phyloP scores from a whole-genome alignment of 2,329 filamentous ascomycete species.

The Orbilia oligospora region DNA sequence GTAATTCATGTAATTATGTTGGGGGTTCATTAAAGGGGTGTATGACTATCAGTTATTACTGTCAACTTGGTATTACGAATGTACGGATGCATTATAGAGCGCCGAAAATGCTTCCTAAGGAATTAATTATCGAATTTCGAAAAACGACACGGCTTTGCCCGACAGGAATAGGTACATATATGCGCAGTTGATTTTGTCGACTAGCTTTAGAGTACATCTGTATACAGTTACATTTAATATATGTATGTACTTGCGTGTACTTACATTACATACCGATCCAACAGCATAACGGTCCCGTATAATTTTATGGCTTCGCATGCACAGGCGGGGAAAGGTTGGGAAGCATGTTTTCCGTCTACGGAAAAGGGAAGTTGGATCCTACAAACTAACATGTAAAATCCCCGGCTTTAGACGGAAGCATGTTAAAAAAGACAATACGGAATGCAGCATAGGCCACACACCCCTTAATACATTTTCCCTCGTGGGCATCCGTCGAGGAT shows the following conservation, averaged over 20 bases:
- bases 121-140: neutral
- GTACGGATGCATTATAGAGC: slow-evolving; percentile 5
- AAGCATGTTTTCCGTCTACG: slow-evolving; percentile 1
- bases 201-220: neutral
- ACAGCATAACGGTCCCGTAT: slow-evolving; percentile 2
- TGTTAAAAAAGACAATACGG: neutral
- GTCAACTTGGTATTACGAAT: slow-evolving; percentile 13
- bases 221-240: too few species aligned
- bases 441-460: slow-evolving; percentile 33
- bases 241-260: too few species aligned
- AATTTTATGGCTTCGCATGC: slow-evolving; percentile 1
- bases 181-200: neutral
- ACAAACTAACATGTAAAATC: slow-evolving; percentile 4
- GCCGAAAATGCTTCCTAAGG: slow-evolving; percentile 7
- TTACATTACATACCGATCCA: neutral
- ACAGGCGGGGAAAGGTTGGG: neutral
- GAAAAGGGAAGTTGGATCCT: slow-evolving; percentile 50
- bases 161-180: slow-evolving; percentile 19
- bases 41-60: neutral
- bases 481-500: slow-evolving; percentile 17
- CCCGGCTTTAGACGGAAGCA: slow-evolving; percentile 25
- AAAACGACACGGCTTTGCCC: slow-evolving; percentile 5
- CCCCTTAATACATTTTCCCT: neutral
- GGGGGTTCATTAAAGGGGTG: slow-evolving; percentile 6
- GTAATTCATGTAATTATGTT: neutral